These are phyloP conservation scores for Batkoa obscura DNA, from an alignment of 371 early-diverging fungal genomes.

Conservation along the genomic window DNA sequence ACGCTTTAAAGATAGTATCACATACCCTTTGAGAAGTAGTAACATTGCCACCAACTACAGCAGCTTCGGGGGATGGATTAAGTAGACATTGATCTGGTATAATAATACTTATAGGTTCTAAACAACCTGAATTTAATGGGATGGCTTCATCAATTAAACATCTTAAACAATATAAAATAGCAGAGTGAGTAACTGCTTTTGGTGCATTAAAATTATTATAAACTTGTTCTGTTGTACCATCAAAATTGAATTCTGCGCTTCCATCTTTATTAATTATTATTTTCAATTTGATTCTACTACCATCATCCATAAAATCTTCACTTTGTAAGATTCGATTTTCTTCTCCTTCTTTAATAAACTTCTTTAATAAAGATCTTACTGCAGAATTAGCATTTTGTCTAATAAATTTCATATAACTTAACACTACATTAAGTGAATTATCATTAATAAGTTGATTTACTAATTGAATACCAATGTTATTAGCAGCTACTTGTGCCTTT, in stretches of 20 bases:
- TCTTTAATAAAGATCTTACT: constrained; percentile 50
- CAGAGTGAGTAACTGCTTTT: constrained; percentile 48
- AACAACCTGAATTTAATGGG: constrained; percentile 88
- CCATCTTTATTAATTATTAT: constrained; percentile 48
- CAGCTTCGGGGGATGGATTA: constrained; percentile 58
- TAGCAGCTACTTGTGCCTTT: constrained; percentile 90
- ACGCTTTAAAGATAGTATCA: constrained; percentile 79
- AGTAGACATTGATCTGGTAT: constrained; percentile 63
- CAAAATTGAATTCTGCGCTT: constrained; percentile 83
- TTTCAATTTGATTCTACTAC: constrained; percentile 54
- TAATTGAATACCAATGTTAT: constrained; percentile 77
- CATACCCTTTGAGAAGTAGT: constrained; percentile 83
- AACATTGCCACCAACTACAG: constrained; percentile 95
- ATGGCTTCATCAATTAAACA: constrained; percentile 74
- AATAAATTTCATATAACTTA: constrained; percentile 81
- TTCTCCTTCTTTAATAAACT: neutral
- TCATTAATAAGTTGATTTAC: constrained; percentile 63
- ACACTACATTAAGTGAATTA: constrained; percentile 69
- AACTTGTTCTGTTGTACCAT: constrained; percentile 73
- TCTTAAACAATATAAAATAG: constrained; percentile 87
- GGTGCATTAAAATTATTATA: constrained; percentile 38
- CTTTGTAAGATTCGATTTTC: constrained; percentile 32
- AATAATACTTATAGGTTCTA: constrained; percentile 56
- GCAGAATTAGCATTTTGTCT: constrained; percentile 73
- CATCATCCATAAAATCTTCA: constrained; percentile 86